A percentile compares a stretch with the other conserved stretches of the same genome.
Conservation (phyloP, 352 stramenopile species). For the Globisporangium polare region DNA sequence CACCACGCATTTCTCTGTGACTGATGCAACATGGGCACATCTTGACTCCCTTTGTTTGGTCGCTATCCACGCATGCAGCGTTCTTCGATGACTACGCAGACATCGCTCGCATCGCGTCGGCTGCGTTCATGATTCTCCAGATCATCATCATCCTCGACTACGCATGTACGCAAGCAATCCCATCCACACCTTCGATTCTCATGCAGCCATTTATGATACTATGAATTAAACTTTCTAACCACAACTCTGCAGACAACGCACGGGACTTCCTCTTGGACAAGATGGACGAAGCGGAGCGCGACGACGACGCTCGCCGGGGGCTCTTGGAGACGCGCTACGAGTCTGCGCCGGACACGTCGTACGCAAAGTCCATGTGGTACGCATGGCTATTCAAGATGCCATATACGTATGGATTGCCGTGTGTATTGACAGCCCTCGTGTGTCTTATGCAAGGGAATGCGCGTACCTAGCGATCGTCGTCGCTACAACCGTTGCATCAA, state of each 20-base stretch:
- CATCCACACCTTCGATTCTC: neutral
- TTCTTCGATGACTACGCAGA: slow-evolving; percentile 70
- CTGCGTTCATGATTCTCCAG: slow-evolving; percentile 69
- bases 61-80: slow-evolving; percentile 15
- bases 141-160: slow-evolving; percentile 83
- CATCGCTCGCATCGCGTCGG: slow-evolving; percentile 53
- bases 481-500: slow-evolving; percentile 26
- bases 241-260: slow-evolving; percentile 42
- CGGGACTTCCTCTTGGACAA: slow-evolving; percentile 65
- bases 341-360: slow-evolving; percentile 6
- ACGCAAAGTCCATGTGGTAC: slow-evolving; percentile 26
- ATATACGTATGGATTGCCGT: neutral
- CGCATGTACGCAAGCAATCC: slow-evolving; percentile 30
- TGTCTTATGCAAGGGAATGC: slow-evolving; percentile 34
- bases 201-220: neutral
- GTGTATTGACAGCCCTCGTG: neutral
- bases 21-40: too few relatives aligned
- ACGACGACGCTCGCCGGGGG: slow-evolving; percentile 47
- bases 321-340: slow-evolving; percentile 38
- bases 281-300: slow-evolving; percentile 55
- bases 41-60: neutral
- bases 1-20: neutral
- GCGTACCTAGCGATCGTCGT: slow-evolving; percentile 48
- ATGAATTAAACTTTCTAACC: neutral
- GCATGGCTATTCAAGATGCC: neutral